Base-by-base conservation (phyloP, 345 rosid species). In the Eucalyptus cloeziana region DNA sequence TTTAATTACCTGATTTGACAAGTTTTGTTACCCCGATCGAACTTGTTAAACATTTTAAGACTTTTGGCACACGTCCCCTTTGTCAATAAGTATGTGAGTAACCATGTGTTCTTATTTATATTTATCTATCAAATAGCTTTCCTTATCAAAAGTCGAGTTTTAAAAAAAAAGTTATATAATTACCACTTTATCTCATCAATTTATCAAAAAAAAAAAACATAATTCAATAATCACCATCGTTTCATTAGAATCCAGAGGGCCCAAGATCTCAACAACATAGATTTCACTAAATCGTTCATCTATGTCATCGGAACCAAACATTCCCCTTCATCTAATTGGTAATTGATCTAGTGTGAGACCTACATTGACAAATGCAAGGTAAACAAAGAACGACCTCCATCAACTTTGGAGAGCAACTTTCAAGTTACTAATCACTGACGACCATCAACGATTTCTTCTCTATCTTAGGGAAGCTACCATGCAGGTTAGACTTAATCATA, bases 1-100 rank as follows among this genome's bases (percentile, higher is more conserved):
- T 6, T 64, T n/a, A n/a, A 64, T 58, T 58, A 58, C 1, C 19
- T 0, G 1, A 5, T 30, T 64, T n/a, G 10, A 67, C 16, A 67
- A n/a, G 76, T n/a, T 67, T 31, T 1, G 7, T 67, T n/a, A 37
- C 9, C 13, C 2, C 5, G 13, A 58, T 2, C 40, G 40, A 44
- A 58, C 7, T 58, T 2, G 6, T 25, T 25, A 3, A 25, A 25
- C 2, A 0, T 58, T 58, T 58, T 58, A 58, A 58, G n/a, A 25
- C 5, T 25, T 25, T 58, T 58, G 79, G 1, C 0, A 16, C 22
- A 15, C 0, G 0, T 67, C 1, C 10, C 37, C 4, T 14, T 67
- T 67, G 0, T n/a, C 17, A n/a, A 15, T 31, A 64, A n/a, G 19
- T 67, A 67, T n/a, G 9, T 0, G 9, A 64, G 21, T 64, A 64